Conservation (phyloP, 805 yeast species). For the Metschnikowia similis region DNA sequence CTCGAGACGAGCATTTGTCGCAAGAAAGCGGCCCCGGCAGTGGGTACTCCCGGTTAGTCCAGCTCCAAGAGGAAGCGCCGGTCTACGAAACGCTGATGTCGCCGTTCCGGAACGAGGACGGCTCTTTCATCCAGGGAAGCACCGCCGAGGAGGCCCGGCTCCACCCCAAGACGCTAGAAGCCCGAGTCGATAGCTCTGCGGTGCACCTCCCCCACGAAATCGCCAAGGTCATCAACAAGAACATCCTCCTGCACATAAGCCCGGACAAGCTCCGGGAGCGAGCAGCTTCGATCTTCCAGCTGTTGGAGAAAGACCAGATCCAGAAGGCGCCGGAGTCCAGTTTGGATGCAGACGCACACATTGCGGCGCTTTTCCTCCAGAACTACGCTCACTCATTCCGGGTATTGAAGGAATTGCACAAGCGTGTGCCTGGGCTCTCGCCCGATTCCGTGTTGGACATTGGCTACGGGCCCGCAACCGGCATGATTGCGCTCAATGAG, state of each 20-base stretch:
- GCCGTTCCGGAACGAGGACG: constrained; percentile 37
- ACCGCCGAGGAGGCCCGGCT: constrained; percentile 52
- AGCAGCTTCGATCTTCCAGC: constrained; percentile 53
- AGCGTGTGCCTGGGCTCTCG: constrained; percentile 51
- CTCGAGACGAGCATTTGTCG: constrained; percentile 17
- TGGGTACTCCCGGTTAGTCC: neutral
- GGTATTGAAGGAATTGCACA: constrained; percentile 61
- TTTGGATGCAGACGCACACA: constrained; percentile 69
- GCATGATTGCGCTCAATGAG: constrained; percentile 84
- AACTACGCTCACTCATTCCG: constrained; percentile 69
- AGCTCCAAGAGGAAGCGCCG: neutral
- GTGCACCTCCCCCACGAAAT: constrained; percentile 54
- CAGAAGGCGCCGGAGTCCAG: constrained; percentile 43
- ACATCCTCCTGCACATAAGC: constrained; percentile 53
- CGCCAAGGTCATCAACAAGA: constrained; percentile 55
- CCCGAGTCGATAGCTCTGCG: constrained; percentile 49
- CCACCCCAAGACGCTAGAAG: constrained; percentile 53
- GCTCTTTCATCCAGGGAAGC: constrained; percentile 38
- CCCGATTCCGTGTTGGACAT: constrained; percentile 73
- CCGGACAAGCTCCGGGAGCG: constrained; percentile 64
- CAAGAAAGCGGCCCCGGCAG: constrained; percentile 7
- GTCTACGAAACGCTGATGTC: constrained; percentile 18
- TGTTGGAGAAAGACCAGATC: constrained; percentile 48
- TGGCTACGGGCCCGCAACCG: constrained; percentile 90
- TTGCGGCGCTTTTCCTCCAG: constrained; percentile 76